These are phyloP conservation scores for Prunus kanzakura DNA, from an alignment of 306 rosid species.

Conservation along the genomic window DNA sequence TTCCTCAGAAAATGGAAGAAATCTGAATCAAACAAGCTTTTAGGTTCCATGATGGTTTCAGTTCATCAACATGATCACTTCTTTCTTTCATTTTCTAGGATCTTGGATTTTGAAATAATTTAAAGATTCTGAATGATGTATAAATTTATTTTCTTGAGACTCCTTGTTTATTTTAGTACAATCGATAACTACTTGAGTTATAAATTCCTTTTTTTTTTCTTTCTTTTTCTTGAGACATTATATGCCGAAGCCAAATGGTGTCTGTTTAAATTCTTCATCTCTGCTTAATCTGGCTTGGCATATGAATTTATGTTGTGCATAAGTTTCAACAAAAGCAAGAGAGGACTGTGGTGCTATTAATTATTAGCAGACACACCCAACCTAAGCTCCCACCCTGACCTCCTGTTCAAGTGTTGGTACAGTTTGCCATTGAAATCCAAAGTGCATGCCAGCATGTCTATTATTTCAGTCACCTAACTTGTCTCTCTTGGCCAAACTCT, in stretches of 20 bases:
- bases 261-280: neutral
- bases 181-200: no score
- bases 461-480: conserved; percentile 10
- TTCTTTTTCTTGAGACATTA: neutral
- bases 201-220: no score
- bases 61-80: neutral
- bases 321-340: neutral
- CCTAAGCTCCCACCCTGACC: no score
- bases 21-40: neutral
- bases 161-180: no score
- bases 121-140: neutral
- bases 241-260: neutral
- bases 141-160: no score
- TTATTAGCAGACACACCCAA: no score
- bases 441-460: neutral
- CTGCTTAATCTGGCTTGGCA: neutral
- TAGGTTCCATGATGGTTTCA: neutral
- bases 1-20: neutral
- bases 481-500: conserved; percentile 21
- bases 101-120: neutral
- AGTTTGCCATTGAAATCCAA: neutral
- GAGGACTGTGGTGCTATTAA: neutral
- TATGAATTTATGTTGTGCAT: neutral
- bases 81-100: neutral
- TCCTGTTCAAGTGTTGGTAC: neutral